Base-by-base conservation (phyloP, 306 rosid species). In the Castanospermum australe region DNA sequence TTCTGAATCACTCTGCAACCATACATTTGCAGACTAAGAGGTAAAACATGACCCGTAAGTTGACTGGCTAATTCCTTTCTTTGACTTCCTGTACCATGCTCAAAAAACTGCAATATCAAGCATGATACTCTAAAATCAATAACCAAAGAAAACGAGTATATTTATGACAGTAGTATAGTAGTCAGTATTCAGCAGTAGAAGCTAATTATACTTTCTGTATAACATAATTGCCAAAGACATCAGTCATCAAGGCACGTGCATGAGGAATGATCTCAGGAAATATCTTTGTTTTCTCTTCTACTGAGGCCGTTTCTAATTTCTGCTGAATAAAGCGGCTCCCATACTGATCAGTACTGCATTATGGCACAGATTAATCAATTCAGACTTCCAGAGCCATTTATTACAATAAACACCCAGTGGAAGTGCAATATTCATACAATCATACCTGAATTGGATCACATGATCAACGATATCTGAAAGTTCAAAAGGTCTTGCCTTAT, bases 291-390 rank as follows among this genome's bases (percentile, higher is more conserved):
- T 91, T 93, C 88, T 95, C 98, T 82, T 90, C 97, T 42, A 47
- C 89, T 2, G 92, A 81, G 75, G 97, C 93, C 22, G 90, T 88
- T 90, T 95, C 99, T 67, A 95, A 76, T 82, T 92, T 92, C 90
- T 95, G 98, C 90, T 95, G 99, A 85, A 95, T 95, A 82, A 95
- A 95, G 73, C 99, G 99, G 84, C 99, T 95, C 65, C 99, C 99
- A 81, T 93, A 90, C 85, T 95, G 99, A 89, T 95, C 98, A 75
- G 90, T 95, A 77, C 99, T 95, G 89, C 92, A 93, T 75, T 81
- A 74, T 21, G 67, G 52, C 75, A 84, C 44, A 63, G 52, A 82
- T 14, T 68, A n/a, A 21, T 66, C 30, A 69, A 67, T 24, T 87
- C 66, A 86, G 71, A 76, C 28, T 67, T 67, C 63, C 42, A 76